A percentile compares a stretch with the other conserved stretches of the same genome.
Conservation (phyloP, 1,284 basidiomycete species). For the Ganoderma sp. region DNA sequence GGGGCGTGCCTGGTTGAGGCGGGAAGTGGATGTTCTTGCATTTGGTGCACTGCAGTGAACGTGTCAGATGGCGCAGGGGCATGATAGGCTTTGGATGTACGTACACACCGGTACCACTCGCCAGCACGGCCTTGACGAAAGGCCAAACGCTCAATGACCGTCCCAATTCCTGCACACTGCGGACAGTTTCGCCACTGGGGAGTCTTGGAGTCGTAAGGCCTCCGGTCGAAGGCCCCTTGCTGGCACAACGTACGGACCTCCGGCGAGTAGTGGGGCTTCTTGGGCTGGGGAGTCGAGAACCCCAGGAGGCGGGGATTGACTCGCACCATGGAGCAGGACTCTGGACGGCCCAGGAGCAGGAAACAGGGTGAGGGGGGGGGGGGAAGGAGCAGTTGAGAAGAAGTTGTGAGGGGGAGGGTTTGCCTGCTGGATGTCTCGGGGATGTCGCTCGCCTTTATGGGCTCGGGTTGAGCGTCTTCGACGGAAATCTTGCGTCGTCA, state of each 20-base stretch:
- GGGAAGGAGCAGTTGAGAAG: too few relatives aligned
- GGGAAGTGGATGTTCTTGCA: neutral
- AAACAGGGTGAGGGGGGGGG: too few relatives aligned
- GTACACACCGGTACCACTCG: neutral
- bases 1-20: too few relatives aligned
- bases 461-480: too few relatives aligned
- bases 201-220: neutral
- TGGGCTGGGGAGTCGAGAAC: neutral
- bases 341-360: too few relatives aligned
- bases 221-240: neutral
- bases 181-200: neutral
- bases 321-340: neutral
- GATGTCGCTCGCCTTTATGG: too few relatives aligned
- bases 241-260: neutral
- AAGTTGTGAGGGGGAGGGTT: too few relatives aligned
- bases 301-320: neutral
- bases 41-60: neutral
- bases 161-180: neutral
- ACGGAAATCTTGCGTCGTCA: too few relatives aligned
- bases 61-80: neutral
- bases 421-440: too few relatives aligned
- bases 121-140: neutral
- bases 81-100: neutral
- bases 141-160: neutral
- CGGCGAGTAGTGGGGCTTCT: neutral